phyloP scores from a whole-genome alignment of 129 eudicot genomes.

The Solidago caesia region DNA sequence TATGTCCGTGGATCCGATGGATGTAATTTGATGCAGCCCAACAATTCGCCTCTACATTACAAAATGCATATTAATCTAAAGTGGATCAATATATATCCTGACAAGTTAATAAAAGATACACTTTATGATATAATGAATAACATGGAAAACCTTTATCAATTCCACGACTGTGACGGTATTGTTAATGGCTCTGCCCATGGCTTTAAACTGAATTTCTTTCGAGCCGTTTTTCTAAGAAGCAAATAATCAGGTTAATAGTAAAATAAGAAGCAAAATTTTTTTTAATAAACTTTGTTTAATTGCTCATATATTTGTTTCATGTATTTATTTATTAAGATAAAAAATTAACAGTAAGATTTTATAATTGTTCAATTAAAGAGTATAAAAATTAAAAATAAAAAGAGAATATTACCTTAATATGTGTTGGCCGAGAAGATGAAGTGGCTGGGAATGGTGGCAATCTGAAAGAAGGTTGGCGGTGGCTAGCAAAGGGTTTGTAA shows the following conservation, averaged over 20 bases:
- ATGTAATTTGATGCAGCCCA: conserved; percentile 89
- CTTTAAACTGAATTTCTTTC: conserved; percentile 83
- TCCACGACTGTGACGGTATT: conserved; percentile 96
- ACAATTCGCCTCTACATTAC: conserved; percentile 82
- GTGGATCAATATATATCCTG: background rate
- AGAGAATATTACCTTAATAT: no score
- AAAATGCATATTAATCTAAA: background rate
- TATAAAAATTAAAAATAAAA: no score
- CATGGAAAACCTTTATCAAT: conserved; percentile 67
- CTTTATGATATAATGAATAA: background rate
- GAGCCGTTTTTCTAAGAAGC: conserved; percentile 73
- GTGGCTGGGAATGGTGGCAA: no score
- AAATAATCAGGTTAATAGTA: background rate
- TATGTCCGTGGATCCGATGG: conserved; percentile 84
- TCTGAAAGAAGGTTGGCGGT: no score
- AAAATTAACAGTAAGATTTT: no score
- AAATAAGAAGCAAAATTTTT: background rate
- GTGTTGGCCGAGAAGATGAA: no score
- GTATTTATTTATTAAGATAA: no score
- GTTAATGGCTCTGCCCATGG: conserved; percentile 99
- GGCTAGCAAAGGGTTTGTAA: no score
- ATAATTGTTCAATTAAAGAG: no score
- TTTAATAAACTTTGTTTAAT: no score
- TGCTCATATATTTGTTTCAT: no score
- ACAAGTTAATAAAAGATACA: background rate